A percentile compares a stretch with the other conserved stretches of the same genome.
phyloP scores from a whole-genome alignment of 495 filamentous ascomycete genomes.

The Haplographium delicatum region DNA sequence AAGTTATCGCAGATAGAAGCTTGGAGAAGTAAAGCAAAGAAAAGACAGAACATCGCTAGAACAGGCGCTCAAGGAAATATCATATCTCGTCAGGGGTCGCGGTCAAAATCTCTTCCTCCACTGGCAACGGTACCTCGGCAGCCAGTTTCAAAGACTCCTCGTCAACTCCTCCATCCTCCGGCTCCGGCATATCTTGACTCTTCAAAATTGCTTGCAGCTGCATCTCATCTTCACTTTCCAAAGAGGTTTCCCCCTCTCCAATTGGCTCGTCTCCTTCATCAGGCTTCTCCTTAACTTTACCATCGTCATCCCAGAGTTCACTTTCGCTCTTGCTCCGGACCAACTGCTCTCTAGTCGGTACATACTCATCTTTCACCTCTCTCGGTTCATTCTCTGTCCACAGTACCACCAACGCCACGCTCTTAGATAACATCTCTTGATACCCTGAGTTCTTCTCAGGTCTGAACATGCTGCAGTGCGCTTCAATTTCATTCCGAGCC shows the following conservation, averaged over 20 bases:
- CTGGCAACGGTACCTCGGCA: slow-evolving; percentile 9
- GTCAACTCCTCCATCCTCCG: slow-evolving; percentile 14
- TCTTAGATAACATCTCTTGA: slow-evolving; percentile 55
- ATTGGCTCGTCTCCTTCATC: not conserved
- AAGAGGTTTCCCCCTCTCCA: too few species aligned
- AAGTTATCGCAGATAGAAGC: too few species aligned
- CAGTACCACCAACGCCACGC: slow-evolving; percentile 52
- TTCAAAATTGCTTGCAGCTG: slow-evolving; percentile 18
- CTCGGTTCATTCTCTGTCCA: slow-evolving; percentile 39
- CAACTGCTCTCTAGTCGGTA: slow-evolving; percentile 5
- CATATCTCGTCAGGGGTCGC: not conserved
- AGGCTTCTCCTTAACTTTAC: not conserved
- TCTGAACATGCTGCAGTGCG: slow-evolving; percentile 82
- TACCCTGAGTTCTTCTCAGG: slow-evolving; percentile 76
- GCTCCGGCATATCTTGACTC: slow-evolving; percentile 13
- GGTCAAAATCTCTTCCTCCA: slow-evolving; percentile 3
- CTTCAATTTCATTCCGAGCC: slow-evolving; percentile 65
- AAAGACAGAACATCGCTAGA: too few species aligned
- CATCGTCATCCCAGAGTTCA: slow-evolving; percentile 21
- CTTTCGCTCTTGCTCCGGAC: slow-evolving; percentile 5
- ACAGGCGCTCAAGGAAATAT: too few species aligned
- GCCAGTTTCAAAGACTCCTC: slow-evolving; percentile 16
- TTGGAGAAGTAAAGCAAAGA: too few species aligned
- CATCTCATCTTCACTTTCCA: slow-evolving; percentile 11
- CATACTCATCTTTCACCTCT: slow-evolving; percentile 15